These are phyloP conservation scores for Talaromyces nanjingensis DNA, from an alignment of 495 filamentous ascomycete genomes.

Conservation along the genomic window DNA sequence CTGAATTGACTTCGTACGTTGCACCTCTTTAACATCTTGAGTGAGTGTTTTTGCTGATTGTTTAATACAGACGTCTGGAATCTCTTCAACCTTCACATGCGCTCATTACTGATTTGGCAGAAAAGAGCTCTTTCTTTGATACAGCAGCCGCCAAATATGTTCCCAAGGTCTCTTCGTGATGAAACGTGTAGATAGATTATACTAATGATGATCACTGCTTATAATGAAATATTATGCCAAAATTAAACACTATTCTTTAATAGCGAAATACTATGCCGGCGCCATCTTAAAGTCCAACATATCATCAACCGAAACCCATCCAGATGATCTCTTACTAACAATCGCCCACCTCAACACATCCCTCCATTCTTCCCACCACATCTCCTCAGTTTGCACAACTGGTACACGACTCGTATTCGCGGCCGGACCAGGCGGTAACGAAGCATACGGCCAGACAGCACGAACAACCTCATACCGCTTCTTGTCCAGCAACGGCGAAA, in stretches of 20 bases:
- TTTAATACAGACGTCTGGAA: constrained; percentile 40
- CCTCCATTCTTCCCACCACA: constrained; percentile 46
- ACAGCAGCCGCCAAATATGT: constrained; percentile 71
- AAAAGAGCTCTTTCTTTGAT: constrained; percentile 76
- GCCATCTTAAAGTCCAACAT: constrained; percentile 29
- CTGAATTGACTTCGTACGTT: constrained; percentile 54
- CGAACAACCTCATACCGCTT: constrained; percentile 43
- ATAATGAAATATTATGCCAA: not conserved
- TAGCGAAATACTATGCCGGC: not conserved
- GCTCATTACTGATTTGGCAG: constrained; percentile 59
- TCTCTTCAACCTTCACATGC: constrained; percentile 53
- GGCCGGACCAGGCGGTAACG: constrained; percentile 9
- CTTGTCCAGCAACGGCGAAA: constrained; percentile 33
- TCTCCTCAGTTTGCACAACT: constrained; percentile 44
- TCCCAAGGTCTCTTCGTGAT: constrained; percentile 59
- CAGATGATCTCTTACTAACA: constrained; percentile 29
- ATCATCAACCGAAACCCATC: constrained; percentile 46
- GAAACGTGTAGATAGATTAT: not conserved
- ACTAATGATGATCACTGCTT: not conserved
- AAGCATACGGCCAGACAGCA: constrained; percentile 29
- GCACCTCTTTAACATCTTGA: not conserved
- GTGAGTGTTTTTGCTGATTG: constrained; percentile 12
- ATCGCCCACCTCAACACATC: constrained; percentile 37
- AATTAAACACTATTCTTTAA: not conserved
- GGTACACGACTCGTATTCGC: constrained; percentile 15